Evolutionary conservation across 139 green algal genomes (phyloP).

Genomic region (Picochlorum sp.): DNA sequence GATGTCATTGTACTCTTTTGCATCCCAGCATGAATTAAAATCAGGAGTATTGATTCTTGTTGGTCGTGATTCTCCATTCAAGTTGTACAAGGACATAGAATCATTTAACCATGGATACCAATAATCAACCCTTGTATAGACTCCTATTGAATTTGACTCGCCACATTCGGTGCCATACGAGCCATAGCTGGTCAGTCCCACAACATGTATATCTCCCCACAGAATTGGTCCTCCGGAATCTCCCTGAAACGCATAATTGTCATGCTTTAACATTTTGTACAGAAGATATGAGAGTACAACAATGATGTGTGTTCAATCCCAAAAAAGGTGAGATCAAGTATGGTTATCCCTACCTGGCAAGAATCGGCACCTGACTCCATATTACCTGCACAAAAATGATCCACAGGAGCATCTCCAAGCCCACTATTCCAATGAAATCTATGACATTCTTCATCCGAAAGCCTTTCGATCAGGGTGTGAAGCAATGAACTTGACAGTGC

Average conservation of each 20-base stretch:
- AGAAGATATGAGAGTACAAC: too few relatives aligned
- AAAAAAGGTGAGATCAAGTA: too few relatives aligned
- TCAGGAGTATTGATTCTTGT: background rate
- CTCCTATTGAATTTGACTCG: background rate
- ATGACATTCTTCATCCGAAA: background rate
- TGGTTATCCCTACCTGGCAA: too few relatives aligned
- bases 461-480: background rate
- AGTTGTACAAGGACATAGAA: background rate
- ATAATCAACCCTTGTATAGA: slow-evolving; percentile 2
- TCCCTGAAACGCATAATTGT: too few relatives aligned
- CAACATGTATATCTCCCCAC: background rate
- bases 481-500: background rate
- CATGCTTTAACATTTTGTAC: too few relatives aligned
- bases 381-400: slow-evolving; percentile 3
- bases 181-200: slow-evolving; percentile 1
- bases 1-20: background rate
- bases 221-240: slow-evolving; percentile 3
- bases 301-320: too few relatives aligned
- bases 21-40: slow-evolving; percentile 3
- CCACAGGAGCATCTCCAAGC: background rate
- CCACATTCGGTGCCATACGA: background rate
- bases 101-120: slow-evolving; percentile 6
- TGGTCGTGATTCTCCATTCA: background rate
- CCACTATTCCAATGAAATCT: background rate
- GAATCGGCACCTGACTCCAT: background rate